phyloP scores from a whole-genome alignment of 306 rosid genomes.

The Benincasa hispida region DNA sequence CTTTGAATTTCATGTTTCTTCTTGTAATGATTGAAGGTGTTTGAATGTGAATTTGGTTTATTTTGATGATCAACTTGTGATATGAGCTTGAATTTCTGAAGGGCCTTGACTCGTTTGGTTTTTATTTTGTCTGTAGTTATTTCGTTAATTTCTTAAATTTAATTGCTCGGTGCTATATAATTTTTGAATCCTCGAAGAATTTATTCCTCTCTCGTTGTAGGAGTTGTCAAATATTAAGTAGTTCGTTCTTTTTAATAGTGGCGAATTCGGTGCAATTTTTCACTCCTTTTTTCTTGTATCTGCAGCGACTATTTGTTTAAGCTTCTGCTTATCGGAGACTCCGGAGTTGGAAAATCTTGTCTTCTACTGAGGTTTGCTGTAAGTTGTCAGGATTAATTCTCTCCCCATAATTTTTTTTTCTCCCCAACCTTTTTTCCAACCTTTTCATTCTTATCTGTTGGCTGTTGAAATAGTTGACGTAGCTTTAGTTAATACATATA shows the following conservation, averaged over 20 bases:
- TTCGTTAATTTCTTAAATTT: background rate
- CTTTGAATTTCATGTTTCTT: background rate
- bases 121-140: background rate
- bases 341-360: slow-evolving; percentile 79
- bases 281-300: slow-evolving; percentile 9
- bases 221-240: background rate
- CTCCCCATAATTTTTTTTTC: background rate
- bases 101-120: background rate
- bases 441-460: background rate
- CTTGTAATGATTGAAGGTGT: background rate
- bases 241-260: background rate
- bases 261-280: background rate
- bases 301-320: slow-evolving; percentile 69
- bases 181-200: background rate
- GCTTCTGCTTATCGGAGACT: slow-evolving; percentile 69
- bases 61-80: background rate
- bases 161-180: background rate
- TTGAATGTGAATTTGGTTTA: background rate
- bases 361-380: slow-evolving; percentile 78
- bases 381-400: slow-evolving; percentile 17
- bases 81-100: background rate
- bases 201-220: background rate
- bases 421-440: background rate
- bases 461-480: background rate
- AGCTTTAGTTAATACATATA: background rate